Percentiles rank a stretch among this genome's conserved stretches.
These are phyloP conservation scores for Paraleonurus japonicus DNA, from an alignment of 257 asterid genomes.

Conservation along the genomic window DNA sequence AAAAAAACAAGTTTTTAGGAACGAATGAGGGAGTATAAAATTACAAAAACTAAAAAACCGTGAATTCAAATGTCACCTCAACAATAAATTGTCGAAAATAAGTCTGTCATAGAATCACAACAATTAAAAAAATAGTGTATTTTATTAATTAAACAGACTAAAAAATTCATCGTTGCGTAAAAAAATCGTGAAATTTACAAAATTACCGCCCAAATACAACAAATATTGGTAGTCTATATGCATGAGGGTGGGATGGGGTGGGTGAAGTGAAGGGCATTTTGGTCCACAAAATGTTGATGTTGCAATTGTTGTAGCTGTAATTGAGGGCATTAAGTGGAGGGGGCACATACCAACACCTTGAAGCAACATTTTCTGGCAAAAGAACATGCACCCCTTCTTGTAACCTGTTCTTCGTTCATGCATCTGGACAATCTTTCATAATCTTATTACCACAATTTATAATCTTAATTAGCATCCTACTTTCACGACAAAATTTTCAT, in stretches of 20 bases:
- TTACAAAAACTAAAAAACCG: too few species aligned
- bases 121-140: neutral
- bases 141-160: neutral
- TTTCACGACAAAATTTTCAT: conserved; percentile 24
- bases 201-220: neutral
- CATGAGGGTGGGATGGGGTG: neutral
- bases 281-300: conserved; percentile 10
- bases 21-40: too few species aligned
- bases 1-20: too few species aligned
- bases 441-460: conserved; percentile 12
- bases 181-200: too few species aligned
- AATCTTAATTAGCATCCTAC: conserved; percentile 22
- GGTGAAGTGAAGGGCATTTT: conserved; percentile 1
- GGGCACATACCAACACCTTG: conserved; percentile 43
- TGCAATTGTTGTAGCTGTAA: conserved; percentile 23
- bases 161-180: neutral
- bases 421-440: conserved; percentile 35
- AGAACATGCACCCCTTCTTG: conserved; percentile 56
- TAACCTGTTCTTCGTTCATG: conserved; percentile 44
- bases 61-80: neutral
- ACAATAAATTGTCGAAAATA: neutral
- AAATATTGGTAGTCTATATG: neutral
- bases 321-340: conserved; percentile 34
- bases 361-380: conserved; percentile 51
- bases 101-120: neutral